Base-by-base conservation (phyloP, 495 filamentous ascomycete genomes). In the Hypoxylon trugodes region DNA sequence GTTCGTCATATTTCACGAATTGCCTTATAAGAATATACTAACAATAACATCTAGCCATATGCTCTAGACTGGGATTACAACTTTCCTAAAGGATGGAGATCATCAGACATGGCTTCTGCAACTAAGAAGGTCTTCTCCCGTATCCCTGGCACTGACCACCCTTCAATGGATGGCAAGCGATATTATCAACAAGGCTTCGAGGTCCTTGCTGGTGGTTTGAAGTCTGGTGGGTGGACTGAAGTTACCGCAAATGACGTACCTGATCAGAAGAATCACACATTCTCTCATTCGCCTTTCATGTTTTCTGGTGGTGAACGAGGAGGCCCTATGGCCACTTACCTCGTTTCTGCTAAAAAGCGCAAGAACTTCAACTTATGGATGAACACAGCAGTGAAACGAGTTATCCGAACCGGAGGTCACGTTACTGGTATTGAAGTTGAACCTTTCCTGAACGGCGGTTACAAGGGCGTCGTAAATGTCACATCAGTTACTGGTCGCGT, bases 71-170 rank as follows among this genome's bases (percentile, higher is more conserved):
- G 89, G 79, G 84, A 92, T 63, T 83, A 84, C 67, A 86, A 89
- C 60, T 93, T 90, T 77, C 90, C 90, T 4, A 40, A 75, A 36
- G 89, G 87, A 22, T 93, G 90, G 90, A 87, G 90, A 72, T 79
- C 82, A 32, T 70, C 77, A 2, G 87, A 92, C 65, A 77, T 92
- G 72, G 66, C 73, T 58, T 70, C 77, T 47, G 82, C 89, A 24
- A 82, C 82, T 25, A 73, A 76, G 28, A 77, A 84, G 3, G 86
- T 90, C 6, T 91, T 91, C 74, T 71, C 76, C 22, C 83, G 87
- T 55, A 91, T 91, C 63, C 88, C 89, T 1, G 87, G 89, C 21
- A 90, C 88, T 18, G 83, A 85, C 66, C 74, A 77, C 38, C 89
- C 90, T 2, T 91, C 88, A 0, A 72, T 74, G 57, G 88, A 93